Base-by-base conservation (phyloP, 495 filamentous ascomycete species). In the Staphylotrichum tortipilum region DNA sequence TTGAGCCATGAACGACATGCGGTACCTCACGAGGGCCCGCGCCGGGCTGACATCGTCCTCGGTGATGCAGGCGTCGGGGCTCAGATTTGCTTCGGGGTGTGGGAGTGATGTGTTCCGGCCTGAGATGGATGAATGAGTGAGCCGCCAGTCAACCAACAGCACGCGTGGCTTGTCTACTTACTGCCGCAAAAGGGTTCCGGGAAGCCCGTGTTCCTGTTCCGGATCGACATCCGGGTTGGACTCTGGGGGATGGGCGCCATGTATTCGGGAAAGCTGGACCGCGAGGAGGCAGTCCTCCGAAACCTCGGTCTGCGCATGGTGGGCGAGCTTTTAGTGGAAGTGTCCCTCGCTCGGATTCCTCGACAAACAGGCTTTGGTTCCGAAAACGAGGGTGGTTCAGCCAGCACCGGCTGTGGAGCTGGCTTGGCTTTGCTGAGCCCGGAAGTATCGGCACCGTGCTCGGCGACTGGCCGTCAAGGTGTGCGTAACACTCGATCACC, bases 91-190 rank as follows among this genome's bases (percentile, higher is more conserved):
- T 29, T 67, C 62, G 11, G 66, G 66, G 49, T 69, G 66, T 15
- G 62, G 66, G 14, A 66, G 61, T 15, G 59, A 50, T 10, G 66
- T 69, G 47, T 65, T 69, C 37, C 63, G 49, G 17, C 49, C 65
- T 68, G 36, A 1, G 11, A 29, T 7, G 26, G 15, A 12, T 31
- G 19, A 19, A 23, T 30, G 10, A 23, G 30, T 43, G 22, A 57
- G 31, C 21, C 17, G 22, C 24, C 7, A 17, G 23, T 48, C 9
- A 24, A 11, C 5, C 42, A n/a, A 12, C 31, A 12, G 31, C 4
- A 7, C 34, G 18, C n/a, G 3, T 17, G 24, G 9, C 7, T 3
- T 12, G 5, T 38, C 6, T 21, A 62, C 56, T 48, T 48, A 68
- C 65, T 47, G 35, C 59, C 57, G 37, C 54, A 56, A 34, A 67